Evolutionary conservation across 352 stramenopile genomes (phyloP), one percentile per base, ranked within the genome.

Genomic region (Phytophthora aleatoria): DNA sequence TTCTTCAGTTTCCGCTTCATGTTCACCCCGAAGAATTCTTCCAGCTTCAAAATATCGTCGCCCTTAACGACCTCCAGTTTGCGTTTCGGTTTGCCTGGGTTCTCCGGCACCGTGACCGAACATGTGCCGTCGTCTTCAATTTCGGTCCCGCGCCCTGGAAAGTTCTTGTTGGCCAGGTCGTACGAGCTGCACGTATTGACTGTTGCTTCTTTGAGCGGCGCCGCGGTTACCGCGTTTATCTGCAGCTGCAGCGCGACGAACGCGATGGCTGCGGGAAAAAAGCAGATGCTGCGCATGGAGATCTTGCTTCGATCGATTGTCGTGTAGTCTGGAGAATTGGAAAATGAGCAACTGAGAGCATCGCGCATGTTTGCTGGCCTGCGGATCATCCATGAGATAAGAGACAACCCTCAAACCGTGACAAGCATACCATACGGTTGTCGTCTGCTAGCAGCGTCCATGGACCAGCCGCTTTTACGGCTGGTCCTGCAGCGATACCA

Each of bases 1-100:
- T 75, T 69, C 24, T 59, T 60, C 5, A 76, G 13, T 7, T 55
- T 68, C 13, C 10, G 49, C 26, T 72, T 62, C 35, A 71, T 50
- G 11, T 20, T 13, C 1, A n/a, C 47, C 1, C 42, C 35, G 20
- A 71, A 67, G 12, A 48, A 52, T 0, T 42, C 5, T 20, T 67
- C 50, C 2, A 71, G 44, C 5, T 51, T 50, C n/a, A 50, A n/a
- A 30, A 67, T 61, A 11, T 57, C 57, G 5, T 50, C 31, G 38
- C 30, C 36, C 0, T 43, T 13, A 20, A 15, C 12, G 15, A 1
- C 27, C 27, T 69, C 54, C 3, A 69, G 43, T 30, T 49, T 50
- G 26, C 51, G 51, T 5, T 51, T 20, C 16, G 61, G n/a, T 11
- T 7, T 3, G 26, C 5, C 57, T 2, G 59, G 41, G n/a, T 64